phyloP scores from a whole-genome alignment of 1,284 basidiomycete genomes.

The Xerocomus amazonicus region DNA sequence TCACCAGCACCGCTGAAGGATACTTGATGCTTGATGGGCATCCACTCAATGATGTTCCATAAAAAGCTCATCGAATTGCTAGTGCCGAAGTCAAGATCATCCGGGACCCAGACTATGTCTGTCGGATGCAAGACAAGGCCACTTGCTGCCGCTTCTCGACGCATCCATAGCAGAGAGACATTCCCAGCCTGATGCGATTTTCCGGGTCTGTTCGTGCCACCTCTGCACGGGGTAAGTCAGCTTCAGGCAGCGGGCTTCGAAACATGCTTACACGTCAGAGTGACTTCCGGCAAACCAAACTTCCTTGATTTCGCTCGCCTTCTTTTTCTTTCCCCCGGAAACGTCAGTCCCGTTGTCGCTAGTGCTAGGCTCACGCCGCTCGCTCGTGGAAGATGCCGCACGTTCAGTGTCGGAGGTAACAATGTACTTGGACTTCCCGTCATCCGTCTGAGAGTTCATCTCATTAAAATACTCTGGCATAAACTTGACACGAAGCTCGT shows the following conservation, averaged over 20 bases:
- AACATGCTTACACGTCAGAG: slow-evolving; percentile 30
- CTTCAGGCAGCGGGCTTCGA: neutral
- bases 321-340: neutral
- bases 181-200: slow-evolving; percentile 21
- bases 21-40: slow-evolving; percentile 30
- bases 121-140: slow-evolving; percentile 24
- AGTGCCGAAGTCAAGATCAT: slow-evolving; percentile 21
- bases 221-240: slow-evolving; percentile 14
- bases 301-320: slow-evolving; percentile 24
- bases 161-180: slow-evolving; percentile 29
- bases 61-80: slow-evolving; percentile 17
- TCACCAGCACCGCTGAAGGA: slow-evolving; percentile 17
- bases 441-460: slow-evolving; percentile 18
- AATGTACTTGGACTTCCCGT: slow-evolving; percentile 11
- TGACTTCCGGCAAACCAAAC: slow-evolving; percentile 35
- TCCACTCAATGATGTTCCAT: slow-evolving; percentile 24
- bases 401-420: neutral
- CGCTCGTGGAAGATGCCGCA: neutral
- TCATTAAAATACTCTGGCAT: slow-evolving; percentile 38
- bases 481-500: slow-evolving; percentile 41
- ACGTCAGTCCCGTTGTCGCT: neutral
- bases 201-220: slow-evolving; percentile 19
- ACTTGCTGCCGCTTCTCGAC: slow-evolving; percentile 18
- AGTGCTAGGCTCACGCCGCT: neutral
- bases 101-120: slow-evolving; percentile 26